Percentiles rank a stretch among this genome's conserved stretches.
These are phyloP conservation scores for Colletotrichum agaves DNA, from an alignment of 2,329 filamentous ascomycete species.

Conservation along the genomic window DNA sequence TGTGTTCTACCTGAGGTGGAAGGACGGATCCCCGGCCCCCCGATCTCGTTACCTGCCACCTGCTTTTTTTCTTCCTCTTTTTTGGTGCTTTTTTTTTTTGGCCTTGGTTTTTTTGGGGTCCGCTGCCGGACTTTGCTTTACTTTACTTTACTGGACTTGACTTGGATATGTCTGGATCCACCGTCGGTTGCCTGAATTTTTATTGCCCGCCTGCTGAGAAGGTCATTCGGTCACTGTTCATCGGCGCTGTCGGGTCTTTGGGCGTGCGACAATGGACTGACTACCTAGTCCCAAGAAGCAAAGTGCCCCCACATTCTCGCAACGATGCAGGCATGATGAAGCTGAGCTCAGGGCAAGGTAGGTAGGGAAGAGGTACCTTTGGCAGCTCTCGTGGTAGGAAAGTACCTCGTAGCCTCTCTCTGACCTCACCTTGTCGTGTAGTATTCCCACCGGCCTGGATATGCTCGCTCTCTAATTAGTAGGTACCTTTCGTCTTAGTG, in stretches of 20 bases:
- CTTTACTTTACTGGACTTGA: too few relatives aligned
- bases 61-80: background rate
- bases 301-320: background rate
- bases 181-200: too few relatives aligned
- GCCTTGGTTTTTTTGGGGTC: background rate
- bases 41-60: slow-evolving; percentile 22
- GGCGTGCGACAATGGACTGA: too few relatives aligned
- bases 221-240: background rate
- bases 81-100: background rate
- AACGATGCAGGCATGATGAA: too few relatives aligned
- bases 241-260: background rate
- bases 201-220: too few relatives aligned
- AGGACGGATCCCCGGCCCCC: slow-evolving; percentile 2
- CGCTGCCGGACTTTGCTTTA: too few relatives aligned
- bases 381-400: background rate
- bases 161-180: background rate
- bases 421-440: slow-evolving; percentile 4
- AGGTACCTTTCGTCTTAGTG: background rate
- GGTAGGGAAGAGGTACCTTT: slow-evolving; percentile 7
- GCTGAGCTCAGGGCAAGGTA: background rate
- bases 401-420: slow-evolving; percentile 11
- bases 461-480: background rate
- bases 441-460: slow-evolving; percentile 4
- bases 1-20: background rate
- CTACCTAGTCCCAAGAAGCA: too few relatives aligned